Conservation (phyloP, 2,329 filamentous ascomycete species). For the Leptographium galeiforme region DNA sequence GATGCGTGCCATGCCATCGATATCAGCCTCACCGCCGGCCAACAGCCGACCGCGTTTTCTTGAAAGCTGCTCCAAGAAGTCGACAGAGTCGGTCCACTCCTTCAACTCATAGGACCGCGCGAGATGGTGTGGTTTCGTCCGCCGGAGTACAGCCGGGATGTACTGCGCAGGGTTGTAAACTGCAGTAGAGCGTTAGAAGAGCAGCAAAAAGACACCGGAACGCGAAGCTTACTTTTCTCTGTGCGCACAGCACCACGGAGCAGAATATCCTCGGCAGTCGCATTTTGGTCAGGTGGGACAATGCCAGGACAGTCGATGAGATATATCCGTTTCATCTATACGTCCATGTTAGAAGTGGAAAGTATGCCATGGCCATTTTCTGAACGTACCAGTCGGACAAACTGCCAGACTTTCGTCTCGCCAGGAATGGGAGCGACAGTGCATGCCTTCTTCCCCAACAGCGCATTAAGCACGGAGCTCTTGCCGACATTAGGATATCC, state of each 20-base stretch:
- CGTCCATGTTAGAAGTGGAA: background rate
- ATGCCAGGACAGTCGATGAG: constrained; percentile 96
- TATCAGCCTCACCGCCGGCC: constrained; percentile 75
- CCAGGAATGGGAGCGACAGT: constrained; percentile 89
- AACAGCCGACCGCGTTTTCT: constrained; percentile 76
- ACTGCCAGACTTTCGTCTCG: constrained; percentile 62
- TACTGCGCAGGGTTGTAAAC: constrained; percentile 96
- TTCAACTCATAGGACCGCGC: constrained; percentile 86
- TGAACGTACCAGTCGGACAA: constrained; percentile 21
- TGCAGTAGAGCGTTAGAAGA: background rate
- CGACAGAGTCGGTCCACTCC: constrained; percentile 60
- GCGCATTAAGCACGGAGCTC: constrained; percentile 91
- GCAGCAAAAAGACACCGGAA: background rate
- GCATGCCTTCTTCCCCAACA: constrained; percentile 84
- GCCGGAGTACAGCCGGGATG: constrained; percentile 66
- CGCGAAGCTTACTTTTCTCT: constrained; percentile 44
- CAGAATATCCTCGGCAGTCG: constrained; percentile 77
- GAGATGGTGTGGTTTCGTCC: constrained; percentile 75
- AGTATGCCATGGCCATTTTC: background rate
- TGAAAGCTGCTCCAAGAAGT: constrained; percentile 78
- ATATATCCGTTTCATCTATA: constrained; percentile 60
- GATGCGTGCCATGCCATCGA: constrained; percentile 93
- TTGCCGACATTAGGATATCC: constrained; percentile 88
- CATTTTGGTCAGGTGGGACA: constrained; percentile 74
- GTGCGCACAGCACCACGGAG: constrained; percentile 84